Conservation (phyloP, 2,329 filamentous ascomycete genomes). For the Dothidotthia symphoricarpi region DNA sequence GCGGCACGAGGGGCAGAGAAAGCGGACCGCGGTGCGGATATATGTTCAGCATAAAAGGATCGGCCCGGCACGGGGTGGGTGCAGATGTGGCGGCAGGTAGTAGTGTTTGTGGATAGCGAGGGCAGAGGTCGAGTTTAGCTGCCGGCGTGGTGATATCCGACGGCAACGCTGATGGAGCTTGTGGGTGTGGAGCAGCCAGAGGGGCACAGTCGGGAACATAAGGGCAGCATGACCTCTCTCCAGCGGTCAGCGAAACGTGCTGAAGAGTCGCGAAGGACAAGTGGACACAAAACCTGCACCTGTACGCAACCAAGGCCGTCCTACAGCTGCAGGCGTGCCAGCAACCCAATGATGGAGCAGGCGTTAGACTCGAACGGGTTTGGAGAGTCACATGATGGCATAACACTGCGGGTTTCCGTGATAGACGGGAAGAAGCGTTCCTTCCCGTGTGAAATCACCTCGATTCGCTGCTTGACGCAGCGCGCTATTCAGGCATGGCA, state of each 20-base stretch:
- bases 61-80: conserved; percentile 24
- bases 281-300: conserved; percentile 34
- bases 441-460: conserved; percentile 35
- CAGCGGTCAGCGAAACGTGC: conserved; percentile 39
- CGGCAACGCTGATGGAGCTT: conserved; percentile 20
- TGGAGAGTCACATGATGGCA: conserved; percentile 29
- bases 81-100: conserved; percentile 25
- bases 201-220: conserved; percentile 33
- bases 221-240: conserved; percentile 36
- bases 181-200: conserved; percentile 24
- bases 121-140: conserved; percentile 20
- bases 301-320: conserved; percentile 19
- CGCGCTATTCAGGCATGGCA: conserved; percentile 25
- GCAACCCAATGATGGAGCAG: conserved; percentile 16
- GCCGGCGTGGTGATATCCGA: conserved; percentile 29
- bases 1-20: conserved; percentile 8
- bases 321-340: conserved; percentile 13
- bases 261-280: conserved; percentile 36
- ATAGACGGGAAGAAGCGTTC: conserved; percentile 21
- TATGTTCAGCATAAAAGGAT: conserved; percentile 19
- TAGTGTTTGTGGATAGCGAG: conserved; percentile 21
- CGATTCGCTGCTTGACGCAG: conserved; percentile 30
- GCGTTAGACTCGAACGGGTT: conserved; percentile 11
- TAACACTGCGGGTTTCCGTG: conserved; percentile 20
- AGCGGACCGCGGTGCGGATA: conserved; percentile 21